These are phyloP conservation scores for Pythium dissimile DNA, from an alignment of 352 stramenopile genomes.

Conservation along the genomic window DNA sequence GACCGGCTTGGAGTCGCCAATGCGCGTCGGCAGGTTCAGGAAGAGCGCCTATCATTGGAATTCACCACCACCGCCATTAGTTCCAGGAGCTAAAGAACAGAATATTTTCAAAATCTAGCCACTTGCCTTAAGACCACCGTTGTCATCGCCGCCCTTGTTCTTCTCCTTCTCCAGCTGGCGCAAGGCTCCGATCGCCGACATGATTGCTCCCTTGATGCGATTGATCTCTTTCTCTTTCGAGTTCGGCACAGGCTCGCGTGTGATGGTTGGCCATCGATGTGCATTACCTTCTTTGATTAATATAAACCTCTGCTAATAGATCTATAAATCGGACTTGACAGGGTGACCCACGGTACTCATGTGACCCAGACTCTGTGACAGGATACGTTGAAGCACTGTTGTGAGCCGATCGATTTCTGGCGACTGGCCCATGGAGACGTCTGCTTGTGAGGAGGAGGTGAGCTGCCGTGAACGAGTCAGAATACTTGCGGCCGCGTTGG, in stretches of 20 bases:
- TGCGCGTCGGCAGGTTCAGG: conserved; percentile 63
- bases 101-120: background rate
- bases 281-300: background rate
- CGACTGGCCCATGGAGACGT: background rate
- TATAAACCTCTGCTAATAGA: background rate
- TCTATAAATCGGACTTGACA: conserved; percentile 9
- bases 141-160: conserved; percentile 51
- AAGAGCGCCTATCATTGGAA: conserved; percentile 49
- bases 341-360: background rate
- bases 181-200: conserved; percentile 81
- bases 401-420: background rate
- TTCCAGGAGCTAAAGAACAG: background rate
- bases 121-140: conserved; percentile 57
- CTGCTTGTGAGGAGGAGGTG: background rate
- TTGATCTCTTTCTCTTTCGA: conserved; percentile 1
- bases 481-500: conserved; percentile 44
- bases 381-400: background rate
- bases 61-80: background rate
- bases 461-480: conserved; percentile 1
- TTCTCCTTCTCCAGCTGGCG: conserved; percentile 85
- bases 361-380: background rate
- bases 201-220: conserved; percentile 26
- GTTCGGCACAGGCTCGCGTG: too few relatives aligned
- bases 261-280: conserved; percentile 14
- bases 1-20: conserved; percentile 58